phyloP scores from a whole-genome alignment of 495 filamentous ascomycete species.

The Rostrohypoxylon terebratum region DNA sequence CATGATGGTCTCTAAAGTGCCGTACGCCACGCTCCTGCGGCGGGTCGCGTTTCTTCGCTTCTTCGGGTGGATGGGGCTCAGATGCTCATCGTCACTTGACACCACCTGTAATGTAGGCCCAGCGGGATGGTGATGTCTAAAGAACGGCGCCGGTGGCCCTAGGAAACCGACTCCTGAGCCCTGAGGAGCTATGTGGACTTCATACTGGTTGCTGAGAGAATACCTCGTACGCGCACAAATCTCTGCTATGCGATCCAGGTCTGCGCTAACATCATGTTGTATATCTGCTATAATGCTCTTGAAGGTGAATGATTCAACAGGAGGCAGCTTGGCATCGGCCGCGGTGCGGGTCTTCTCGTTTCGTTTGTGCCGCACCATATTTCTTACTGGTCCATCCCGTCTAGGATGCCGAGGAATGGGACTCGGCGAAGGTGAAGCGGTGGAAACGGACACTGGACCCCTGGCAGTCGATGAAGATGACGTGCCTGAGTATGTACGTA shows the following conservation, averaged over 20 bases:
- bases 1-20: constrained; percentile 68
- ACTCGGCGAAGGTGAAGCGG: constrained; percentile 13
- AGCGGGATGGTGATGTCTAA: constrained; percentile 33
- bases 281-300: constrained; percentile 67
- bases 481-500: constrained; percentile 64
- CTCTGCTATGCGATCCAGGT: constrained; percentile 68
- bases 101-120: constrained; percentile 64
- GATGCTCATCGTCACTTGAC: constrained; percentile 61
- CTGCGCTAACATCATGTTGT: constrained; percentile 56
- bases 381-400: constrained; percentile 33
- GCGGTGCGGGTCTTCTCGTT: constrained; percentile 38
- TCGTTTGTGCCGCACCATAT: constrained; percentile 49
- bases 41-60: constrained; percentile 50
- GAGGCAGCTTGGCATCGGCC: constrained; percentile 56
- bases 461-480: constrained; percentile 41
- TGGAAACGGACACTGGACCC: constrained; percentile 26
- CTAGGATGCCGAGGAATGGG: constrained; percentile 23
- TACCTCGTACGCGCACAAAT: constrained; percentile 67
- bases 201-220: constrained; percentile 68
- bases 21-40: constrained; percentile 61
- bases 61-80: constrained; percentile 25
- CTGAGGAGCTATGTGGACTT: constrained; percentile 68
- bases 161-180: constrained; percentile 59
- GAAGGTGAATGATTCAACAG: constrained; percentile 69
- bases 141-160: constrained; percentile 16